These are phyloP conservation scores for Phyllachora maydis DNA, from an alignment of 2,329 filamentous ascomycete species.

Conservation along the genomic window DNA sequence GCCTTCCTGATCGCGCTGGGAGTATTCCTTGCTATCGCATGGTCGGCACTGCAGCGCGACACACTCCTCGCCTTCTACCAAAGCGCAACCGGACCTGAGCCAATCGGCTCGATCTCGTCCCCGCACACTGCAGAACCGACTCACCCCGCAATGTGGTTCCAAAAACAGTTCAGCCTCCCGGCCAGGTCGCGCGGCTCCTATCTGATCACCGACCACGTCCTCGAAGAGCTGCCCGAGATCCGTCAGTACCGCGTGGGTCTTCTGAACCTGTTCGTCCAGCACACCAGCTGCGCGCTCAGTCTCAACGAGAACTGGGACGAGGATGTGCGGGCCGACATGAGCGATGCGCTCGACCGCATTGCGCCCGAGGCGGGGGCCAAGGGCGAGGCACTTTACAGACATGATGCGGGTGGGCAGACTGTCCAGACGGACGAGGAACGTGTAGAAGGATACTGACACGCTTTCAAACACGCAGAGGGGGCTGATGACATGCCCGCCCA, in stretches of 20 bases:
- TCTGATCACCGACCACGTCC: conserved; percentile 64
- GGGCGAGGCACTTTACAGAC: conserved; percentile 58
- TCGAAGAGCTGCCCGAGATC: conserved; percentile 57
- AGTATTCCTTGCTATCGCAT: too few species aligned
- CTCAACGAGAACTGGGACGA: conserved; percentile 82
- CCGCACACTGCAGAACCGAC: too few species aligned
- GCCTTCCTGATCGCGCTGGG: too few species aligned
- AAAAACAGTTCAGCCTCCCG: conserved; percentile 70
- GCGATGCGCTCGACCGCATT: conserved; percentile 76
- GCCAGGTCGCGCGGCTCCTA: conserved; percentile 64
- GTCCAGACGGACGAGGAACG: background rate
- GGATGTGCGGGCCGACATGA: conserved; percentile 87
- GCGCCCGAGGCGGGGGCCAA: conserved; percentile 58
- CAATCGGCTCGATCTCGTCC: too few species aligned
- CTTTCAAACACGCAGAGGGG: conserved; percentile 32
- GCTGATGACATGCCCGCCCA: conserved; percentile 93
- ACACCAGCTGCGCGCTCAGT: conserved; percentile 77
- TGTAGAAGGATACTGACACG: background rate
- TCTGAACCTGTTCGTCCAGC: conserved; percentile 81
- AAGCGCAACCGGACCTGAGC: too few species aligned
- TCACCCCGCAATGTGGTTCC: conserved; percentile 52
- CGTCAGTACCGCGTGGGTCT: conserved; percentile 66
- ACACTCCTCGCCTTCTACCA: too few species aligned
- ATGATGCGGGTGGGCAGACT: conserved; percentile 51
- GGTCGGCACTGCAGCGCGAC: too few species aligned